A percentile compares a stretch with the other conserved stretches of the same genome.
These are phyloP conservation scores for Coemansia sp. DNA, from an alignment of 192 early-diverging fungal species.

Conservation along the genomic window DNA sequence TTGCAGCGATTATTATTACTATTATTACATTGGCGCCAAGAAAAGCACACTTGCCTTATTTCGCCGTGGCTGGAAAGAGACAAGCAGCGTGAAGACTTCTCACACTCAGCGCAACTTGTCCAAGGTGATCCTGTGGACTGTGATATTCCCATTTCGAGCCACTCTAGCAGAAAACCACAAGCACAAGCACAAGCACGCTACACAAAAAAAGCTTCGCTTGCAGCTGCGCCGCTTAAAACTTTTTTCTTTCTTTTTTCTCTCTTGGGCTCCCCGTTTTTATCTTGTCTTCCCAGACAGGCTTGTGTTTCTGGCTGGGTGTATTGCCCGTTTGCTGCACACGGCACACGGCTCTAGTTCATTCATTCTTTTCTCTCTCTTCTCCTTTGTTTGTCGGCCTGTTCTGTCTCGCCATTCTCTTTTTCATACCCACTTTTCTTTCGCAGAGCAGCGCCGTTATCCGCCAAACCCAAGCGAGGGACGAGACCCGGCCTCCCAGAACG, in stretches of 20 bases:
- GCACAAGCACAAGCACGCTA: no score
- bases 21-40: background rate
- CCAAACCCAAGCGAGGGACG: background rate
- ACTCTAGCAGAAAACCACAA: background rate
- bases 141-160: background rate
- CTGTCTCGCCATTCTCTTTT: constrained; percentile 1
- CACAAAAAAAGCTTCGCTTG: background rate
- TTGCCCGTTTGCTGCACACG: no score
- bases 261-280: constrained; percentile 1
- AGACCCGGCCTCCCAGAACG: no score
- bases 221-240: constrained; percentile 10
- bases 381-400: constrained; percentile 4
- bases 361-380: background rate
- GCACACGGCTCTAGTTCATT: background rate
- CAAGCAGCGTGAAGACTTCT: background rate
- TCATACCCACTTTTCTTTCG: background rate
- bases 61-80: background rate
- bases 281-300: background rate
- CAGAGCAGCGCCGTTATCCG: background rate
- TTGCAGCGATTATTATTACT: background rate
- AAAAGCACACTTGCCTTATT: background rate
- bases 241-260: constrained; percentile 9
- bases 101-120: background rate
- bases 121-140: background rate
- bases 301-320: background rate